These are phyloP conservation scores for Aspergillus carbonarius DNA, from an alignment of 2,329 filamentous ascomycete genomes.

Conservation along the genomic window DNA sequence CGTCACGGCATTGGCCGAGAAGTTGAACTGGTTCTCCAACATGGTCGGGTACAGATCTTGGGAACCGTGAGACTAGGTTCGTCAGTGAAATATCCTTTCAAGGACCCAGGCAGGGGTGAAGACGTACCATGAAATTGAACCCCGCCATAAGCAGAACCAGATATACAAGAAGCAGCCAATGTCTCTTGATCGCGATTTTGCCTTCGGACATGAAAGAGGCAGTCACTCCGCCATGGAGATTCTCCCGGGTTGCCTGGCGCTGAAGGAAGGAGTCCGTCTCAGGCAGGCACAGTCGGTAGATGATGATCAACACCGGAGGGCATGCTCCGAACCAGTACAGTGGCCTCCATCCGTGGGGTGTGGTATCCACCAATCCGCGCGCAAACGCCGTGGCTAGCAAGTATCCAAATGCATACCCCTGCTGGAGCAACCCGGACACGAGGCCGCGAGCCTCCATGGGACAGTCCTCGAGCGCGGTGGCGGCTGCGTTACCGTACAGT, in stretches of 20 bases:
- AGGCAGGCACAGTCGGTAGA: conserved; percentile 72
- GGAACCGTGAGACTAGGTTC: conserved; percentile 64
- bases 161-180: conserved; percentile 80
- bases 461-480: conserved; percentile 63
- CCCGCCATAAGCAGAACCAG: conserved; percentile 84
- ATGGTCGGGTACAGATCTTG: conserved; percentile 65
- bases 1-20: conserved; percentile 59
- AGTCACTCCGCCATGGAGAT: conserved; percentile 57
- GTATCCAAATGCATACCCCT: conserved; percentile 65
- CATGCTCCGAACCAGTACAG: conserved; percentile 87
- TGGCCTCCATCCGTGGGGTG: conserved; percentile 76
- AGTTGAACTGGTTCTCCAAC: conserved; percentile 58
- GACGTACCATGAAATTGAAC: conserved; percentile 77
- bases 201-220: conserved; percentile 73
- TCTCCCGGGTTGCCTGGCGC: conserved; percentile 62
- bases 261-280: conserved; percentile 74
- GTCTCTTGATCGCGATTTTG: conserved; percentile 71
- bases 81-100: not conserved
- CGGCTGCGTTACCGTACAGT: conserved; percentile 61
- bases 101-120: not conserved
- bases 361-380: conserved; percentile 60
- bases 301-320: conserved; percentile 76
- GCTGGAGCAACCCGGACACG: conserved; percentile 62
- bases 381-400: conserved; percentile 59
- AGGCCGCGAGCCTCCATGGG: conserved; percentile 59